Evolutionary conservation across 139 green algal species (phyloP), one percentile per base, ranked within the genome.

Genomic region (Nannochloris sp.): DNA sequence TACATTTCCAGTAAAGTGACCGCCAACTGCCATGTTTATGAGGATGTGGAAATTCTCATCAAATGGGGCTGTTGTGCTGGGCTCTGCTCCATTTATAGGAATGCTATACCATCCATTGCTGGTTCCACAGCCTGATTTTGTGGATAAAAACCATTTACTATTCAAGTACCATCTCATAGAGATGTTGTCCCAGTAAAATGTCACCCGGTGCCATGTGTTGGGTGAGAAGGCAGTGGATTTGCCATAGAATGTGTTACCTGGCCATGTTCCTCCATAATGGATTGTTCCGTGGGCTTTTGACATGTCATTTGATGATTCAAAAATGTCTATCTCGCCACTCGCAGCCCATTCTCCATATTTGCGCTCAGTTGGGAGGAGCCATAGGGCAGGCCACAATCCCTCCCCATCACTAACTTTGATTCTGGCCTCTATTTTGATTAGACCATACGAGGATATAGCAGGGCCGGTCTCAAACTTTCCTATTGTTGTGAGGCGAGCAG

Each of bases 361-460:
- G 23, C 12, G n/a, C 0, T n/a, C 40, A 0, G 19, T 31, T 56
- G 66, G 66, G 9, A 72, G 56, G n/a, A 72, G 58, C 66, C 66
- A 72, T 37, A 72, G 56, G 27, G 66, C 66, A 34, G 66, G 66
- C 66, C 66, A 72, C 19, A 72, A 43, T 5, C 57, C 57, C 15
- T 10, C 19, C 12, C 57, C 57, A 18, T 27, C 19, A 15, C 18
- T 31, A 15, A 64, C 21, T 51, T 58, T 58, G 56, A 64, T 31
- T 51, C 57, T 50, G 21, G 43, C 23, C 9, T 25, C 23, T 18
- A 64, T 31, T 31, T 31, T 27, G 43, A 64, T 64, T 4, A 25
- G n/a, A 8, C 21, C 15, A 31, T 64, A 25, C 5, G 12, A 21
- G 5, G 19, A 44, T n/a, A 6, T n/a, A 31, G n/a, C 23, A 8